Evolutionary conservation across 208 protist species (phyloP), one percentile per base, ranked within the genome.

Genomic region (Trichomonas vaginalis): DNA sequence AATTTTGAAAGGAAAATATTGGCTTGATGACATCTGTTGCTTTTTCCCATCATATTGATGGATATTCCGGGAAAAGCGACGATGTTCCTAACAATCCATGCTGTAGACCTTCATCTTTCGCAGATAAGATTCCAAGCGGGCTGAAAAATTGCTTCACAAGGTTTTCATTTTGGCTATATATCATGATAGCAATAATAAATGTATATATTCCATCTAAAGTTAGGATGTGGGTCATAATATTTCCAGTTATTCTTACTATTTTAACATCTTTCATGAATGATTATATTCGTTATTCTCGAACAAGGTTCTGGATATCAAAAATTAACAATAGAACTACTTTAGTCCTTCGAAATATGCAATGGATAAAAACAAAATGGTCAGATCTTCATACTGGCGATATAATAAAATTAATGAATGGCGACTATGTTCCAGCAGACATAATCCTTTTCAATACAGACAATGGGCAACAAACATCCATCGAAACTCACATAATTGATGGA

Each of bases 401-500:
- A 48, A 51, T 92, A 15, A 92, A 92, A 51, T 51, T 92, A 40
- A 49, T n/a, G 27, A 92, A 92, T 47, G 86, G 86, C 12, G 86
- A 92, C 39, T 42, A 51, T 21, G 86, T 45, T 35, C 86, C 86
- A 37, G 86, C 86, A 35, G 86, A 92, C 46, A 8, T 92, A 39
- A 39, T 92, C 2, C n/a, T 92, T 0, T 51, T 92, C 27, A 3
- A 21, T 10, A 92, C 86, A 35, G 45, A 42, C 6, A 92, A 92
- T 92, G 42, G 42, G 8, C 40, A 27, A 15, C 45, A 48, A 32
- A 48, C 40, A 6, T 42, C 45, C 3, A 92, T 92, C 37, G 86
- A 92, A 48, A 92, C 86, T 15, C 86, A 92, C n/a, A 92, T 92
- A 39, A 92, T 92, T 39, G 86, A 92, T 51, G 86, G 86, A 0